phyloP scores from a whole-genome alignment of 108 stramenopile genomes.

The Cyclotella choctawhatcheeana region DNA sequence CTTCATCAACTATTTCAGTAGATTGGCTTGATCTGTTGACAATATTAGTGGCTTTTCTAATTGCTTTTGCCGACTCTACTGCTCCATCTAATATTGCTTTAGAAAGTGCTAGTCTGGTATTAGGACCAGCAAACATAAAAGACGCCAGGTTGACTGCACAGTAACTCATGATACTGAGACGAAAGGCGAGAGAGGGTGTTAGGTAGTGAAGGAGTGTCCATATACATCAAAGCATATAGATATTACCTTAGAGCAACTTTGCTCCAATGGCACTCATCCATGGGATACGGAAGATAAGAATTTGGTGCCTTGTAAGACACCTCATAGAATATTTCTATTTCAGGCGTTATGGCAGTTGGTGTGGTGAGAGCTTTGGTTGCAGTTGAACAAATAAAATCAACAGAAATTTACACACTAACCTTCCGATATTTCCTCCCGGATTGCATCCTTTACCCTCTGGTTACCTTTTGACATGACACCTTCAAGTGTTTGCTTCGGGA shows the following conservation, averaged over 20 bases:
- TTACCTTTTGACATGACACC: neutral
- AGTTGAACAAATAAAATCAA: neutral
- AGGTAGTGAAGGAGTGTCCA: too few relatives aligned
- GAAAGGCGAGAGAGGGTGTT: too few relatives aligned
- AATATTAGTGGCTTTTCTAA: neutral
- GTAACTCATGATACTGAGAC: conserved; percentile 4
- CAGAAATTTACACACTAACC: neutral
- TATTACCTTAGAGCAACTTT: conserved; percentile 24
- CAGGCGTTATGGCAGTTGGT: neutral
- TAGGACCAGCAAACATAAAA: conserved; percentile 1
- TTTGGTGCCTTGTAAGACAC: conserved; percentile 6
- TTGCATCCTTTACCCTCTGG: neutral
- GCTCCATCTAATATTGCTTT: conserved; percentile 7
- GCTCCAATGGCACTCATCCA: conserved; percentile 17
- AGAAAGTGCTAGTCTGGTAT: neutral
- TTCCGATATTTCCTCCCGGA: conserved; percentile 6
- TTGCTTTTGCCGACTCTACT: neutral
- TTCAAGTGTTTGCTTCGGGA: neutral
- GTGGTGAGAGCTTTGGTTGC: neutral
- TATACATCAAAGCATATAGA: too few relatives aligned
- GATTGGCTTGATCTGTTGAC: conserved; percentile 11
- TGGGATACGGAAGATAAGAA: conserved; percentile 1
- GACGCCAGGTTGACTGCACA: conserved; percentile 8
- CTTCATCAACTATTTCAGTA: too few relatives aligned
- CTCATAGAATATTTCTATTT: conserved; percentile 21